Percentiles rank a stretch among this genome's conserved stretches.
Conservation (phyloP, 2,329 filamentous ascomycete species). For the Cladosporium austrohemisphaericum region DNA sequence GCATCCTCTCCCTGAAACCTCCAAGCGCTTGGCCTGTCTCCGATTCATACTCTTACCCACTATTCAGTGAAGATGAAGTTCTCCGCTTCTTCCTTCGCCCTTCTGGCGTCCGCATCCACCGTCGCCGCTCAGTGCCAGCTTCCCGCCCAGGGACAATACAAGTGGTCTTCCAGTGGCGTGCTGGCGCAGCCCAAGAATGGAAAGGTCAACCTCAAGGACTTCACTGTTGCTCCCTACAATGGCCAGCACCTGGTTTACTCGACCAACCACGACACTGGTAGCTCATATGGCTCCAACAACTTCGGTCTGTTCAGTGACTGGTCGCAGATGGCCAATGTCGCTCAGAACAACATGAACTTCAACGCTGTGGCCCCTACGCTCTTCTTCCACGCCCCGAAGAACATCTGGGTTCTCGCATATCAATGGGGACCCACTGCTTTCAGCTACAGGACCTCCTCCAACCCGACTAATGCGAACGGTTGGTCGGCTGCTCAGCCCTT, state of each 20-base stretch:
- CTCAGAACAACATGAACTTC: constrained; percentile 50
- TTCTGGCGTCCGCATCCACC: constrained; percentile 5
- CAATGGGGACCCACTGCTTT: constrained; percentile 61
- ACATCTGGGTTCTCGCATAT: constrained; percentile 59
- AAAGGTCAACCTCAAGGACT: constrained; percentile 61
- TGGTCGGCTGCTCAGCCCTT: constrained; percentile 55
- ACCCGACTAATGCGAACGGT: constrained; percentile 56
- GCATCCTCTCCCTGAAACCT: constrained; percentile 3
- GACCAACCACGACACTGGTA: constrained; percentile 41
- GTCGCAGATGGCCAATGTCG: constrained; percentile 48
- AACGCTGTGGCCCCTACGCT: constrained; percentile 57
- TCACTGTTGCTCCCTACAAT: constrained; percentile 55
- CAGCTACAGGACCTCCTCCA: constrained; percentile 56
- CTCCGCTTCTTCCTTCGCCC: background rate
- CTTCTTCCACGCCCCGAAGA: constrained; percentile 61
- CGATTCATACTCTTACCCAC: background rate
- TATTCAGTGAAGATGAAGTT: constrained; percentile 7
- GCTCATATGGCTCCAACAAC: constrained; percentile 55
- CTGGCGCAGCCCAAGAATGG: constrained; percentile 53
- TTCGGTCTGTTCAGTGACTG: constrained; percentile 56
- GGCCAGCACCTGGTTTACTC: constrained; percentile 60
- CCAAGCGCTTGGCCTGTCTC: constrained; percentile 10
- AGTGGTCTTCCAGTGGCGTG: constrained; percentile 45
- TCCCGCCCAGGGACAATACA: constrained; percentile 53
- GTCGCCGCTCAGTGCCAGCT: constrained; percentile 42